phyloP scores from a whole-genome alignment of 345 rosid genomes.

The Hypericum androsaemum region DNA sequence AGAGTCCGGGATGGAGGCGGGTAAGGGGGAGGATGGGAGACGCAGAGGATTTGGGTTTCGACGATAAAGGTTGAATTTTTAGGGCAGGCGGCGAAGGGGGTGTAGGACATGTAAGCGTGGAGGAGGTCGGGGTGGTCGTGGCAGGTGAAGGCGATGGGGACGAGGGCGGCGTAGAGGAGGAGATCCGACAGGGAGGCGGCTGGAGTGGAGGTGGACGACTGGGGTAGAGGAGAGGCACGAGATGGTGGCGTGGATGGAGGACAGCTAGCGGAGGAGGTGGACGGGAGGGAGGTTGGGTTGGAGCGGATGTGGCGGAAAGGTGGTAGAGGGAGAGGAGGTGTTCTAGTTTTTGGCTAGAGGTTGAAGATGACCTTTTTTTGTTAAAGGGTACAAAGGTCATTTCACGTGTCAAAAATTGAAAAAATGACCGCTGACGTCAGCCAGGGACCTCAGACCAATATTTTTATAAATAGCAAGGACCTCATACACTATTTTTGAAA shows the following conservation, averaged over 20 bases:
- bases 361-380: too few species aligned
- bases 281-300: slow-evolving; percentile 39
- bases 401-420: too few species aligned
- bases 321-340: slow-evolving; percentile 92
- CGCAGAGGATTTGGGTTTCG: slow-evolving; percentile 78
- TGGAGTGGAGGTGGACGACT: slow-evolving; percentile 14
- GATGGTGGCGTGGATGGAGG: slow-evolving; percentile 86
- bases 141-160: slow-evolving; percentile 83
- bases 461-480: too few species aligned
- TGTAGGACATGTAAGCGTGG: slow-evolving; percentile 73
- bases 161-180: slow-evolving; percentile 62
- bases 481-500: too few species aligned
- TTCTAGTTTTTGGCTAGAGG: too few species aligned
- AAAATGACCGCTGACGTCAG: too few species aligned
- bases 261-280: slow-evolving; percentile 72
- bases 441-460: too few species aligned
- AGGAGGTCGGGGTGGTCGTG: too few species aligned
- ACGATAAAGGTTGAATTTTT: slow-evolving; percentile 49
- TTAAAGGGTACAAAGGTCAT: too few species aligned
- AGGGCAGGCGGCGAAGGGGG: slow-evolving; percentile 78
- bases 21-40: slow-evolving; percentile 41
- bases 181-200: slow-evolving; percentile 56
- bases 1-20: slow-evolving; percentile 53
- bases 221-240: slow-evolving; percentile 51
- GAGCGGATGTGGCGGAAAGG: slow-evolving; percentile 64